Base-by-base conservation (phyloP, 2,329 filamentous ascomycete genomes). In the Scopulariopsis brevicaulis region DNA sequence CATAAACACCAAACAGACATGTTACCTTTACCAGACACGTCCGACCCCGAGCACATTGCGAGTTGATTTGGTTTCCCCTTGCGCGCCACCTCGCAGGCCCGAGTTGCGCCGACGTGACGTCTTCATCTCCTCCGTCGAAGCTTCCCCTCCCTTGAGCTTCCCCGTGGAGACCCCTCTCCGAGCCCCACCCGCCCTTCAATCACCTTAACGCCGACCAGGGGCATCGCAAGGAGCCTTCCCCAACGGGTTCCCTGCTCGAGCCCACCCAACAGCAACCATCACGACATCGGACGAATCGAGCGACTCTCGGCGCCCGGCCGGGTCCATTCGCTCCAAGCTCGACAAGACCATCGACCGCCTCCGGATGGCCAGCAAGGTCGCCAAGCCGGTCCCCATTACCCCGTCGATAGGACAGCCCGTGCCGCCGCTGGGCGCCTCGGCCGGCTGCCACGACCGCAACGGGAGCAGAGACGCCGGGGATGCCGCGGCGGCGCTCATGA, bases 341-440 rank as follows among this genome's bases (percentile, higher is more conserved):
- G 55, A 57, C 37, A 57, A 53, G 34, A 43, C 55, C 28, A 25
- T 56, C 18, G 55, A 34, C 28, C 55, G 43, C 24, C 18, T 56
- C 34, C 40, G 55, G 35, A 57, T 57, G 55, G 28, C 55, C n/a
- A 57, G 55, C 55, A 48, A 57, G 46, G 46, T 57, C 48, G 55
- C 55, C 20, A 20, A 32, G n/a, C 15, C 48, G 32, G 32, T 51
- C 35, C 48, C 48, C 32, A 18, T 57, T 28, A 20, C 48, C 22
- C n/a, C 55, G 22, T 18, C 46, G 12, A 20, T 57, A 43, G 55
- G 28, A 20, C 37, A 53, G 48, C 48, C 46, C 18, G 34, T 28
- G 15, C 35, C 35, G 22, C 20, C 54, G 20, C 14, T 48, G 22
- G 15, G 11, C 6, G 18, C 54, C 7, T 24, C 54, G 32, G 8